phyloP scores from a whole-genome alignment of 768 basidiomycete species.

The Lentinus brumalis region DNA sequence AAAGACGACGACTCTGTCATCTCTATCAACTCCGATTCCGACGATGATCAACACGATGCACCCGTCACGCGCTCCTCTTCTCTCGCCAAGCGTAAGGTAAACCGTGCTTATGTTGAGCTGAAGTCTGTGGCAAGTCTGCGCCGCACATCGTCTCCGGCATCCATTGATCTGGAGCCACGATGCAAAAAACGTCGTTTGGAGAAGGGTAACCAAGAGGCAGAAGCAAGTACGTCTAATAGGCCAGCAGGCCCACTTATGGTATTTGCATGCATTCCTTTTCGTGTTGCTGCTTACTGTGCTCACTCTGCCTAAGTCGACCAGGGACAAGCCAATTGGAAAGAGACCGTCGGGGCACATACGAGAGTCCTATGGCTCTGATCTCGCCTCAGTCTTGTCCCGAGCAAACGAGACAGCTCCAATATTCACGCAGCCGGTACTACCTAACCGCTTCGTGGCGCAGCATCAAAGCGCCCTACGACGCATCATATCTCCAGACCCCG shows the following conservation, averaged over 20 bases:
- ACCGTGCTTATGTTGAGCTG: not conserved
- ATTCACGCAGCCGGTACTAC: not conserved
- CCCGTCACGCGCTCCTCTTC: not conserved
- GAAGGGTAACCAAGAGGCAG: too few species aligned
- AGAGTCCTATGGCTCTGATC: not conserved
- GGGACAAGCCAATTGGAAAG: not conserved
- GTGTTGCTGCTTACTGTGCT: not conserved
- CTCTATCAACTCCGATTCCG: not conserved
- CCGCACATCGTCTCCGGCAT: too few species aligned
- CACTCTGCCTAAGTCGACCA: not conserved
- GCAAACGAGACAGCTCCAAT: not conserved
- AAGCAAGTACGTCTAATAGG: too few species aligned
- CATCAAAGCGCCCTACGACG: not conserved
- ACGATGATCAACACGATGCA: not conserved
- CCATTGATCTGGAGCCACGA: too few species aligned
- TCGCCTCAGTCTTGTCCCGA: not conserved
- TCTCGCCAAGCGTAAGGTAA: not conserved
- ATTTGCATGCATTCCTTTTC: too few species aligned
- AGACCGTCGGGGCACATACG: not conserved
- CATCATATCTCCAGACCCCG: not conserved
- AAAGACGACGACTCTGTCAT: not conserved
- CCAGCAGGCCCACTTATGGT: too few species aligned
- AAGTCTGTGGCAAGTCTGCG: not conserved
- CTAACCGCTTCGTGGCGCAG: not conserved
- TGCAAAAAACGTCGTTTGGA: too few species aligned